Percentiles rank a stretch among this genome's conserved stretches.
These are phyloP conservation scores for Passiflora organensis DNA, from an alignment of 345 rosid species.

Conservation along the genomic window DNA sequence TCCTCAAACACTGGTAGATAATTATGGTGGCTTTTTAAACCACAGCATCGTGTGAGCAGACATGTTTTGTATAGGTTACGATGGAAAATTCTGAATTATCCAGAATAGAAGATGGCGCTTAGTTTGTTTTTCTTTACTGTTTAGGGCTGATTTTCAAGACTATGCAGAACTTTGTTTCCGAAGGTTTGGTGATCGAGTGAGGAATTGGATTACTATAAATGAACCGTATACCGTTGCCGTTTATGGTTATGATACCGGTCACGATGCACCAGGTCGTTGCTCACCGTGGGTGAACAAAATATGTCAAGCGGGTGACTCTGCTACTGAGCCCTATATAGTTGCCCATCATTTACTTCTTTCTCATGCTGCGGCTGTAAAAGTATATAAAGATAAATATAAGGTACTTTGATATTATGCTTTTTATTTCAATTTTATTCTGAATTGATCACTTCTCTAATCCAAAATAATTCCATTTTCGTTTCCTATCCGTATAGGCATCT, in stretches of 20 bases:
- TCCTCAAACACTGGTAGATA: conserved; percentile 4
- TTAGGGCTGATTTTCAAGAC: conserved; percentile 8
- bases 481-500: too few species aligned
- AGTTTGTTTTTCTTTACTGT: neutral
- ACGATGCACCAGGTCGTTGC: conserved; percentile 5
- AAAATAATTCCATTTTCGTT: too few species aligned
- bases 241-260: neutral
- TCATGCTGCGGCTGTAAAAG: conserved; percentile 2
- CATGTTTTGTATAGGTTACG: too few species aligned
- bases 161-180: conserved; percentile 8
- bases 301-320: conserved; percentile 6
- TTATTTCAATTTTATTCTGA: too few species aligned
- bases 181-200: conserved; percentile 5
- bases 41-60: neutral
- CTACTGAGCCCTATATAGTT: conserved; percentile 9
- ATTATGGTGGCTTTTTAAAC: neutral
- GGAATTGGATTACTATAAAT: conserved; percentile 3
- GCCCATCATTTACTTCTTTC: conserved; percentile 2
- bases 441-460: too few species aligned
- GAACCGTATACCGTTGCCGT: neutral
- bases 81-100: too few species aligned
- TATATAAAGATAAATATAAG: conserved; percentile 5
- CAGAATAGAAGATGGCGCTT: neutral
- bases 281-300: neutral
- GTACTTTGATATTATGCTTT: neutral